phyloP scores from a whole-genome alignment of 768 basidiomycete species.

The Sporobolomyces phaffii region DNA sequence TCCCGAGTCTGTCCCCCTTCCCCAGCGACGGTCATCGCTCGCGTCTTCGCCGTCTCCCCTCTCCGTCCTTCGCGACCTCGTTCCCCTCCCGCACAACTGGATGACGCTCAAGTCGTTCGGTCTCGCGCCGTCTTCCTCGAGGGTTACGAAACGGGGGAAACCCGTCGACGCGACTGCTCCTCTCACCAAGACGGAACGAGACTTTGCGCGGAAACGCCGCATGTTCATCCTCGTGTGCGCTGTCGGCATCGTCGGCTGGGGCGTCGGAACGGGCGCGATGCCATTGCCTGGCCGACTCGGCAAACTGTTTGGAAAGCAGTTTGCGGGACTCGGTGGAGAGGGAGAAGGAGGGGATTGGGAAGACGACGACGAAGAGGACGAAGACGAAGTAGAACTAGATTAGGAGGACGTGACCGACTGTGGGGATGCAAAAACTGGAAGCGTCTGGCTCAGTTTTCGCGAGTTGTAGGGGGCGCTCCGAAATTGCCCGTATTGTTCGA shows the following conservation, averaged over 20 bases:
- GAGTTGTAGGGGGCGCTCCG: too few relatives aligned
- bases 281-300: constrained; percentile 22
- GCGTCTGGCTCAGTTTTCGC: too few relatives aligned
- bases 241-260: constrained; percentile 24
- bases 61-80: not conserved
- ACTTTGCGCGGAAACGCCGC: constrained; percentile 8
- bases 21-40: not conserved
- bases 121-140: not conserved
- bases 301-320: not conserved
- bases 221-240: constrained; percentile 14
- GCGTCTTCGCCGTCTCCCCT: not conserved
- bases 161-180: not conserved
- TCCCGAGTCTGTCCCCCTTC: not conserved
- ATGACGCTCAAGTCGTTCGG: not conserved
- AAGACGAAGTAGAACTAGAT: not conserved
- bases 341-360: not conserved
- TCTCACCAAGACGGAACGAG: constrained; percentile 1
- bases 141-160: not conserved
- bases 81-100: not conserved
- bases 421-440: too few relatives aligned
- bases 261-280: constrained; percentile 30
- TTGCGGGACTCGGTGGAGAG: not conserved
- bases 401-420: too few relatives aligned
- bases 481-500: too few relatives aligned
- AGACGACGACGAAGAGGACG: constrained; percentile 12